phyloP scores from a whole-genome alignment of 164 flowering plant genomes.

The Malania oleifera region DNA sequence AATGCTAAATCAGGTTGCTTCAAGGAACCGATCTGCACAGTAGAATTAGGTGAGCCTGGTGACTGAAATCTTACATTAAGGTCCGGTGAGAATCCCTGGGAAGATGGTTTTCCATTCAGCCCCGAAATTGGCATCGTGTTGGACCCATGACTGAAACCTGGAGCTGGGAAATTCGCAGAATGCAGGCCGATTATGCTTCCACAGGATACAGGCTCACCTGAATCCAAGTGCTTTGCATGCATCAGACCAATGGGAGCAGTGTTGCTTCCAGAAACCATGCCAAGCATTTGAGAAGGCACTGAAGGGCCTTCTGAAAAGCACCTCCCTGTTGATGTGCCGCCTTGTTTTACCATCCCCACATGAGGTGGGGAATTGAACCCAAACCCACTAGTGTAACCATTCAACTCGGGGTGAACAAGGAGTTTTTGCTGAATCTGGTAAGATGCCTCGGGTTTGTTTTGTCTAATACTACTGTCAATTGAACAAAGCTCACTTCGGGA shows the following conservation, averaged over 20 bases:
- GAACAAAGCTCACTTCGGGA: slow-evolving; percentile 21
- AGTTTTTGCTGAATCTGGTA: slow-evolving; percentile 27
- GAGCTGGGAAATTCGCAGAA: background rate
- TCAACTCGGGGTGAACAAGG: slow-evolving; percentile 13
- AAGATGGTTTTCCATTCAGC: slow-evolving; percentile 2
- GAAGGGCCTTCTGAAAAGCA: slow-evolving; percentile 13
- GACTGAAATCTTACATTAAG: slow-evolving; percentile 26
- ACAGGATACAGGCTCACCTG: background rate
- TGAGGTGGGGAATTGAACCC: slow-evolving; percentile 21
- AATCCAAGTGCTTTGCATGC: background rate
- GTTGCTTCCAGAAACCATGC: slow-evolving; percentile 11
- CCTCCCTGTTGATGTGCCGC: slow-evolving; percentile 11
- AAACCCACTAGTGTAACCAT: slow-evolving; percentile 27
- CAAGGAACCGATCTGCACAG: slow-evolving; percentile 26
- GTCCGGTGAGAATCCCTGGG: slow-evolving; percentile 25
- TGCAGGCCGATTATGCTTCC: slow-evolving; percentile 2
- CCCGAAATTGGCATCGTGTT: background rate
- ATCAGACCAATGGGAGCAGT: background rate
- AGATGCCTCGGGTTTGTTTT: slow-evolving; percentile 16
- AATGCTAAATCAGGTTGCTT: slow-evolving; percentile 61
- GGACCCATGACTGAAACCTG: background rate
- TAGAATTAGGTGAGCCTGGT: slow-evolving; percentile 30
- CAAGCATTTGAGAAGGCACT: slow-evolving; percentile 20
- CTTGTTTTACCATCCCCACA: slow-evolving; percentile 14
- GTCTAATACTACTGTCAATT: slow-evolving; percentile 11